Evolutionary conservation across 2,329 filamentous ascomycete species (phyloP).

Genomic region (Grosmannia penicillata): DNA sequence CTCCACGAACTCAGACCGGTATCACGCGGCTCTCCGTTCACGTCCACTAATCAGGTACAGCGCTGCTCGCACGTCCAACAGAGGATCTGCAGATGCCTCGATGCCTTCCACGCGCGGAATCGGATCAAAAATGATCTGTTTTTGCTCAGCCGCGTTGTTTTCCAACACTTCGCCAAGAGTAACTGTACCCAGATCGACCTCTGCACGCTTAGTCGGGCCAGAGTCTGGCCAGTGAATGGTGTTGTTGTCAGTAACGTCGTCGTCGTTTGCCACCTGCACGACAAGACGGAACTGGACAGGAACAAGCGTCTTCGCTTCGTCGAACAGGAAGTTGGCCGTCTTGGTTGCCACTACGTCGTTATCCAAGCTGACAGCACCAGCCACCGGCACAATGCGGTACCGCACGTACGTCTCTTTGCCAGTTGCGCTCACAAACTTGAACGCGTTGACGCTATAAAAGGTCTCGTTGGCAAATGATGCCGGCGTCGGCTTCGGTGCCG

Average conservation of each 20-base stretch:
- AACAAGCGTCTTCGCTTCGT: constrained; percentile 24
- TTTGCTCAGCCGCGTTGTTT: constrained; percentile 28
- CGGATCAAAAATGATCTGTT: constrained; percentile 42
- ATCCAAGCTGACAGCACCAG: constrained; percentile 23
- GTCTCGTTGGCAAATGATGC: constrained; percentile 30
- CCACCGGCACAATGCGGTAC: constrained; percentile 32
- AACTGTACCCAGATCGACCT: constrained; percentile 35
- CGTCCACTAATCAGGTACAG: constrained; percentile 40
- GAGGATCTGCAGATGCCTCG: constrained; percentile 35
- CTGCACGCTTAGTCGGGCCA: constrained; percentile 33
- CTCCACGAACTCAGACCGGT: too few relatives aligned
- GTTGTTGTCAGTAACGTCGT: constrained; percentile 15
- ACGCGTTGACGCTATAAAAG: constrained; percentile 34
- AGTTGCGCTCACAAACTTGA: constrained; percentile 24
- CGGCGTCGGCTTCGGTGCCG: constrained; percentile 32
- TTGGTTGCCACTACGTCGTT: constrained; percentile 22
- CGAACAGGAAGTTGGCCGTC: constrained; percentile 29
- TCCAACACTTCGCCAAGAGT: constrained; percentile 24
- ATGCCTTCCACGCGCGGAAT: constrained; percentile 41
- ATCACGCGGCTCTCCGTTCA: constrained; percentile 30
- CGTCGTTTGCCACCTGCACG: constrained; percentile 26
- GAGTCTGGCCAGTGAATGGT: constrained; percentile 32
- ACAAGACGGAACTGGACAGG: constrained; percentile 29
- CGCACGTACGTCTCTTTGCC: constrained; percentile 29
- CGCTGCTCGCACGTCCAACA: constrained; percentile 39